Conservation (phyloP, 352 stramenopile species). For the Pythium sp. region DNA sequence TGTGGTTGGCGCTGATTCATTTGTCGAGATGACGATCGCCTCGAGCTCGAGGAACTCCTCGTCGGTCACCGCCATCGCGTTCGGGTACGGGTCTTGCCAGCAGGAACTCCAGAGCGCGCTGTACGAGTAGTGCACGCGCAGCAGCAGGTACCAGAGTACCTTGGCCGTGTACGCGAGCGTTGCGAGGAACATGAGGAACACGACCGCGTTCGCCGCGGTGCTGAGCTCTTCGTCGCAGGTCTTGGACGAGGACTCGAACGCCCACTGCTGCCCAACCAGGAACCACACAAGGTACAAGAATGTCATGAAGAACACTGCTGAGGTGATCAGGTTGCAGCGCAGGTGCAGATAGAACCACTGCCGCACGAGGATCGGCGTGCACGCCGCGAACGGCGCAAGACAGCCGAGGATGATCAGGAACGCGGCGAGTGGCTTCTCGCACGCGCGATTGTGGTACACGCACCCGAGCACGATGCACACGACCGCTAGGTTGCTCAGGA, state of each 20-base stretch:
- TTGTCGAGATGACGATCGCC: conserved; percentile 12
- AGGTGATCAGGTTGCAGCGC: conserved; percentile 22
- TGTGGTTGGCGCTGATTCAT: background rate
- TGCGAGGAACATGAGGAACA: conserved; percentile 31
- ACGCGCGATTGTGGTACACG: conserved; percentile 24
- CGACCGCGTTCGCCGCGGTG: conserved; percentile 27
- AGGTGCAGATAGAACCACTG: conserved; percentile 45
- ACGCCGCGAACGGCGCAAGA: conserved; percentile 31
- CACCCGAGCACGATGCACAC: conserved; percentile 28
- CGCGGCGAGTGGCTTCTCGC: conserved; percentile 28
- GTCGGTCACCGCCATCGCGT: conserved; percentile 25
- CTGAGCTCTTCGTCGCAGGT: conserved; percentile 36
- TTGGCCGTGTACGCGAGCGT: conserved; percentile 34
- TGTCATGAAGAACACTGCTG: conserved; percentile 18
- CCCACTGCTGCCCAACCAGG: conserved; percentile 31
- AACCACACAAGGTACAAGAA: conserved; percentile 30
- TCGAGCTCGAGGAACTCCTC: conserved; percentile 24
- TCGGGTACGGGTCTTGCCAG: conserved; percentile 30
- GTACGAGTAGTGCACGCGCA: conserved; percentile 33
- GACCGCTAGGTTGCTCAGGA: conserved; percentile 34
- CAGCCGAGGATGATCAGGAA: conserved; percentile 31
- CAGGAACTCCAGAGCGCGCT: conserved; percentile 29
- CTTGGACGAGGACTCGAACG: conserved; percentile 28
- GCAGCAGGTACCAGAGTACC: conserved; percentile 37
- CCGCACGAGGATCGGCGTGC: conserved; percentile 29